These are phyloP conservation scores for Pyricularia sp. DNA, from an alignment of 2,329 filamentous ascomycete genomes.

Conservation along the genomic window DNA sequence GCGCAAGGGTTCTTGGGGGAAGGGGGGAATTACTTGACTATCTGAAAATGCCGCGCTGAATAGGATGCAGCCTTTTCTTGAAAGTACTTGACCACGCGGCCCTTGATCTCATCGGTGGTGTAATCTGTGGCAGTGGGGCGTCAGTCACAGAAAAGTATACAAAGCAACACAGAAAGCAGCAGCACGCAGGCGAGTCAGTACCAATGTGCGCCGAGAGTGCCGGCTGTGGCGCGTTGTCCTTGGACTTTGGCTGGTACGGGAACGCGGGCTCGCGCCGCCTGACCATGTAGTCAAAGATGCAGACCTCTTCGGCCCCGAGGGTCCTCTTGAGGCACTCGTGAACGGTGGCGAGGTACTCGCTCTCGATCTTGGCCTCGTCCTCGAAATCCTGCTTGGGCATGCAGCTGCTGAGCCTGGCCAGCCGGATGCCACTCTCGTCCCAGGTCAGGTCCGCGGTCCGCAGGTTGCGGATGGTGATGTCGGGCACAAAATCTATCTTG, in stretches of 20 bases:
- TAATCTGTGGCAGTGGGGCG: not conserved
- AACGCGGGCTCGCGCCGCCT: constrained; percentile 7
- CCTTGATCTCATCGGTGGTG: not conserved
- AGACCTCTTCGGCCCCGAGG: constrained; percentile 8
- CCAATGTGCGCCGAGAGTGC: constrained; percentile 8
- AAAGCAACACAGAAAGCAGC: no score
- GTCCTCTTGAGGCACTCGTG: constrained; percentile 6
- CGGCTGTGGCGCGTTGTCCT: constrained; percentile 7
- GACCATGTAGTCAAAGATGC: constrained; percentile 9
- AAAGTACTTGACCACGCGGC: not conserved
- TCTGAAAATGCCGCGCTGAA: constrained; percentile 4
- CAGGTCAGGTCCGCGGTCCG: constrained; percentile 6
- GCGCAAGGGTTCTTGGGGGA: no score
- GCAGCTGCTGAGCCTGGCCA: constrained; percentile 5
- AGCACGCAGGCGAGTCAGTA: not conserved
- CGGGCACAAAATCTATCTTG: constrained; percentile 6
- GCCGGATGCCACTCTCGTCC: constrained; percentile 7
- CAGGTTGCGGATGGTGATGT: constrained; percentile 9
- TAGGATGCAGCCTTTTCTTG: not conserved
- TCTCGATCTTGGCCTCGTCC: constrained; percentile 9
- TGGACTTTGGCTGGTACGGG: constrained; percentile 4
- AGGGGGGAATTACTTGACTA: constrained; percentile 7
- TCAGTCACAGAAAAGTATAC: not conserved
- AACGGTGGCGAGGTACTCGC: constrained; percentile 7
- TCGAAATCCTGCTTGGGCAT: constrained; percentile 7